phyloP scores from a whole-genome alignment of 768 basidiomycete genomes.

The Termitomyces sp. region DNA sequence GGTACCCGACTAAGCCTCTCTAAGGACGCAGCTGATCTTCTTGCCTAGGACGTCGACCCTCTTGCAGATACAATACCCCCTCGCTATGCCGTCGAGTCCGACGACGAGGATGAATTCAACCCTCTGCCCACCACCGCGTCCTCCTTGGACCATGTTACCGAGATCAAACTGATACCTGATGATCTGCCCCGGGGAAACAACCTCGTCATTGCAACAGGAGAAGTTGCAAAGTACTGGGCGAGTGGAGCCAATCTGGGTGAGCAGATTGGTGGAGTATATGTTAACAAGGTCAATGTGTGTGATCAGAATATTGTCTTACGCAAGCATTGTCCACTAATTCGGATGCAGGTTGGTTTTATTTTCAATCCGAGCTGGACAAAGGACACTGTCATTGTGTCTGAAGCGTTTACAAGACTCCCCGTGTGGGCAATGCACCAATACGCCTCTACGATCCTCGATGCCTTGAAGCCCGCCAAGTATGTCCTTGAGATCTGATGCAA shows the following conservation, averaged over 20 bases:
- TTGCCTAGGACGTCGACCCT: conserved; percentile 46
- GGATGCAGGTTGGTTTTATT: conserved; percentile 43
- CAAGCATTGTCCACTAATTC: background rate
- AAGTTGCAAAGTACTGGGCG: conserved; percentile 48
- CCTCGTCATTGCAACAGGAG: conserved; percentile 45
- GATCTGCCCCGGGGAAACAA: conserved; percentile 21
- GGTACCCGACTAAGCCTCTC: conserved; percentile 5
- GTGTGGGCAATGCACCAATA: conserved; percentile 48
- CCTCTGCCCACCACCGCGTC: conserved; percentile 26
- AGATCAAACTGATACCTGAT: conserved; percentile 37
- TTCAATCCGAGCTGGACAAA: conserved; percentile 49
- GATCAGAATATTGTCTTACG: background rate
- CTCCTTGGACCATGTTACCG: conserved; percentile 17
- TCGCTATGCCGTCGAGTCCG: conserved; percentile 61
- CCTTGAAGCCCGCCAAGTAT: conserved; percentile 45
- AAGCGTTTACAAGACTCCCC: conserved; percentile 45
- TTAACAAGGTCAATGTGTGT: conserved; percentile 44
- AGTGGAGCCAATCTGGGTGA: conserved; percentile 49
- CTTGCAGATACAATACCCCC: conserved; percentile 55
- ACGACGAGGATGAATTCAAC: conserved; percentile 62
- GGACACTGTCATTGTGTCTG: conserved; percentile 48
- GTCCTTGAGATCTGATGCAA: background rate
- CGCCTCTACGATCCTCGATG: conserved; percentile 36
- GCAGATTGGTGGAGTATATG: conserved; percentile 41
- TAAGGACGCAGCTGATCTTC: background rate